These are phyloP conservation scores for Diaporthe destruens DNA, from an alignment of 2,329 filamentous ascomycete genomes.

Conservation along the genomic window DNA sequence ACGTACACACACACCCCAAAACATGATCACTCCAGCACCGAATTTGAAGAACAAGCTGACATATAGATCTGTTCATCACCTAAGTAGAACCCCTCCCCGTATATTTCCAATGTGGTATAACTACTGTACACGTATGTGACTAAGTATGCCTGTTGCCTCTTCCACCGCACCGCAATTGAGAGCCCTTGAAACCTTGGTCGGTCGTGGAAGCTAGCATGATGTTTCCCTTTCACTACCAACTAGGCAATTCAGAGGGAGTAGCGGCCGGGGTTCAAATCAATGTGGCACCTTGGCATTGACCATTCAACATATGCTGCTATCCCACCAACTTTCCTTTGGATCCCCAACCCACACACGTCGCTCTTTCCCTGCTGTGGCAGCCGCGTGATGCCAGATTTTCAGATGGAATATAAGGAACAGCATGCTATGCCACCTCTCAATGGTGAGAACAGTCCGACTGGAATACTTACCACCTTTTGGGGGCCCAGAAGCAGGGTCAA, in stretches of 20 bases:
- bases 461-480: constrained; percentile 36
- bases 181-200: background rate
- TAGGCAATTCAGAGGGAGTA: too few species aligned
- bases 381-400: background rate
- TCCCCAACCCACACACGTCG: background rate
- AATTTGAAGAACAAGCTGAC: background rate
- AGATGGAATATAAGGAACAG: constrained; percentile 29
- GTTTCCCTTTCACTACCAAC: too few species aligned
- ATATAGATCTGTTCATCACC: background rate
- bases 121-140: background rate
- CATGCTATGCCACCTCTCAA: constrained; percentile 38
- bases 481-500: background rate
- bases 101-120: background rate
- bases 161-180: background rate
- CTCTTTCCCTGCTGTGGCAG: background rate
- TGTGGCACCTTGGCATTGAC: background rate
- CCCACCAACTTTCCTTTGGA: background rate
- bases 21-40: background rate
- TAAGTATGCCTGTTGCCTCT: background rate
- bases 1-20: too few species aligned
- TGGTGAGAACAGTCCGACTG: constrained; percentile 6
- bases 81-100: too few species aligned
- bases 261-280: background rate
- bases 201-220: background rate
- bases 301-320: background rate